These are phyloP conservation scores for Jaltomata sinuosa DNA, from an alignment of 257 asterid species.

Conservation along the genomic window DNA sequence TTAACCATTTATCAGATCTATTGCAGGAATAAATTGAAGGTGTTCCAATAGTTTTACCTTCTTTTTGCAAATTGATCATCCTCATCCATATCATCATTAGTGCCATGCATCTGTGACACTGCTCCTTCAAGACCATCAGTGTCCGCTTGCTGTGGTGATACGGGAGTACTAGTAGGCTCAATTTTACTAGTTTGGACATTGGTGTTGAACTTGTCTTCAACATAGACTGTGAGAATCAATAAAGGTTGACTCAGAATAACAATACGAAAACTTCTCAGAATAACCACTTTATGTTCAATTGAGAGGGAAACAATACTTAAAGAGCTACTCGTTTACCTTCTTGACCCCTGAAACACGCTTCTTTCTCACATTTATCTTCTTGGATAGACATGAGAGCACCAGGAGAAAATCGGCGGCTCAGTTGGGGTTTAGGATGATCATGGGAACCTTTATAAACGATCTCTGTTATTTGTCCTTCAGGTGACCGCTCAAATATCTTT, in stretches of 20 bases:
- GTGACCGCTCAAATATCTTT: conserved; percentile 19
- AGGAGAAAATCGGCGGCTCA: conserved; percentile 68
- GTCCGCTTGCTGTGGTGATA: conserved; percentile 60
- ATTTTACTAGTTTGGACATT: conserved; percentile 14
- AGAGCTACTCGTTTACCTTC: conserved; percentile 40
- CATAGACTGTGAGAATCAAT: conserved; percentile 5
- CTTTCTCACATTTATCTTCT: conserved; percentile 65
- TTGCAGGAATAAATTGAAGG: neutral
- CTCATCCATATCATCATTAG: conserved; percentile 60
- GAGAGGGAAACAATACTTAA: neutral
- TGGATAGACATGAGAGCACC: conserved; percentile 64
- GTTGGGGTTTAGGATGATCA: conserved; percentile 13
- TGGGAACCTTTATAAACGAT: conserved; percentile 42
- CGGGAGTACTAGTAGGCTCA: conserved; percentile 58
- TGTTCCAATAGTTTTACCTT: conserved; percentile 33
- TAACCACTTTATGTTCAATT: neutral
- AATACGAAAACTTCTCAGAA: neutral
- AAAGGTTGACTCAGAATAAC: neutral
- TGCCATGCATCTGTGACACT: conserved; percentile 41
- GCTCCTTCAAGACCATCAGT: conserved; percentile 53
- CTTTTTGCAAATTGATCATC: conserved; percentile 67
- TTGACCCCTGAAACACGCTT: conserved; percentile 34
- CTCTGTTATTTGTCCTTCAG: conserved; percentile 8
- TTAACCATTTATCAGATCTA: neutral
- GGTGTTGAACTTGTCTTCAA: conserved; percentile 46